Conservation (phyloP, 148 eudicot genomes). For the Amaranthus hypochondriacus region DNA sequence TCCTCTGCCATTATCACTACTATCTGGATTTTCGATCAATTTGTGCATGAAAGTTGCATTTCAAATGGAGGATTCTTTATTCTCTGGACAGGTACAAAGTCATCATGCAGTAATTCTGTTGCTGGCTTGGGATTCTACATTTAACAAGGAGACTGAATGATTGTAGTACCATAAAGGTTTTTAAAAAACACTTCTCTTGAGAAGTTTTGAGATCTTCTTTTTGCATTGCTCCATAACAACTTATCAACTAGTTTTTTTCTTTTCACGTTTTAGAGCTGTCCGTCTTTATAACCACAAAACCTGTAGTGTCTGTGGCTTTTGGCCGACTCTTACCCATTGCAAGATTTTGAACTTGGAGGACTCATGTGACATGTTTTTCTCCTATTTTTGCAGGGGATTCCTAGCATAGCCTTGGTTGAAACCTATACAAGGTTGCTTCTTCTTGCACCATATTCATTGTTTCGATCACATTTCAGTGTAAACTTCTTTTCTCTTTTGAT, state of each 20-base stretch:
- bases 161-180: not conserved
- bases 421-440: constrained; percentile 88
- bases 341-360: not conserved
- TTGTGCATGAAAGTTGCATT: constrained; percentile 65
- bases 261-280: not conserved
- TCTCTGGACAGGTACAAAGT: constrained; percentile 74
- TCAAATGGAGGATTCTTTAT: constrained; percentile 93
- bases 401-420: constrained; percentile 98
- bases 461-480: constrained; percentile 90
- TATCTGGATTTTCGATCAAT: constrained; percentile 86
- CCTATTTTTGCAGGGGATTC: constrained; percentile 59
- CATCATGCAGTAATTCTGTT: constrained; percentile 8
- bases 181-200: not conserved
- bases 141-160: not conserved
- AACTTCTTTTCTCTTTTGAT: constrained; percentile 21
- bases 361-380: not conserved
- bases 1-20: constrained; percentile 73
- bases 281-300: not conserved
- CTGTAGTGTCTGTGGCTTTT: not conserved
- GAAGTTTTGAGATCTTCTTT: not conserved
- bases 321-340: not conserved
- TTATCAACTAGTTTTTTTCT: not conserved
- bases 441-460: constrained; percentile 78
- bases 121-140: not conserved
- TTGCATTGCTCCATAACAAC: not conserved